Evolutionary conservation across 306 rosid species (phyloP), one percentile per base, ranked within the genome.

Genomic region (Cicer pinnatifidum): DNA sequence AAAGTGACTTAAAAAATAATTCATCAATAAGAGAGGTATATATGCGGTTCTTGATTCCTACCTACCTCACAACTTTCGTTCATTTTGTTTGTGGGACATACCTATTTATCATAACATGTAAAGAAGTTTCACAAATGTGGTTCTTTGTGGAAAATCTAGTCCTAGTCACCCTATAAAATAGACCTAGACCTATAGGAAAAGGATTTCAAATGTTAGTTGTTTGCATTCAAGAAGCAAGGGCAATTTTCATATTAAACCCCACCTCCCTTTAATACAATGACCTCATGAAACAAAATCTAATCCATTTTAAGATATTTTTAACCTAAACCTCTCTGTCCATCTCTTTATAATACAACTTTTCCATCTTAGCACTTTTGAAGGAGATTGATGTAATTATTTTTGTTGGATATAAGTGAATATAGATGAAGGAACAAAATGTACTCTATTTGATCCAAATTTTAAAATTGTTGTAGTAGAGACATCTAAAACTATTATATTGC

Each of bases 31-130:
- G 75, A 72, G 65, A 73, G 66, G 66, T 81, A 63, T 54, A 62
- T 81, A 7, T 70, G 41, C 81, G 78, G 81, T 8, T 69, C 70
- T 81, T 81, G 85, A 81, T 81, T 81, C 82, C 85, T 37, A 81
- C 79, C 85, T 66, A 75, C 73, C 81, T 43, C 59, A 15, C 88
- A 81, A 50, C 76, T 78, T 81, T 72, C 79, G 59, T 82, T 81
- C 67, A 81, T 75, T 81, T 81, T 74, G 81, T 57, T 68, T 57
- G 63, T 68, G 40, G 71, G 75, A 28, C 78, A 84, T 77, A 50
- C 45, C 64, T 51, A 80, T 76, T 77, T 78, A 74, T 66, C 62
- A 57, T 45, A 71, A 71, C 74, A 58, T 65, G 48, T 39, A 59
- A 61, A 47, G 12, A n/a, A 58, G 50, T 80, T 77, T 80, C 69